A percentile compares a stretch with the other conserved stretches of the same genome.
phyloP scores from a whole-genome alignment of 1,284 basidiomycete genomes.

The Tausonia pullulans region DNA sequence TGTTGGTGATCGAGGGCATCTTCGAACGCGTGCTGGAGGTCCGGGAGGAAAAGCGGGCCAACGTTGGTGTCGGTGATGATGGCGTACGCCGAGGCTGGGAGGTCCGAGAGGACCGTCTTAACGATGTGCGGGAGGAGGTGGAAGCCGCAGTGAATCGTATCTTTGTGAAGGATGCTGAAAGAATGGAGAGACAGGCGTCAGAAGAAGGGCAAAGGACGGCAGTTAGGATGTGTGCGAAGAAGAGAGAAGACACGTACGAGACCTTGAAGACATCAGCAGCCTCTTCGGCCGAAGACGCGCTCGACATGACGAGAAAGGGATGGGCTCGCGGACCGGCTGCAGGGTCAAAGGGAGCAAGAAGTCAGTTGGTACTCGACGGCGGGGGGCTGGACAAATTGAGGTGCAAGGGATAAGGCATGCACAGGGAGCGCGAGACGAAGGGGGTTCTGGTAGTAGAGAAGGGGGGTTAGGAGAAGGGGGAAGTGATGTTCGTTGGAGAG shows the following conservation, averaged over 20 bases:
- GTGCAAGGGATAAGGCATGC: too few species aligned
- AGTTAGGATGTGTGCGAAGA: neutral
- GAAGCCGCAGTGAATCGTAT: slow-evolving; percentile 85
- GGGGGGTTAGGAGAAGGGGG: too few species aligned
- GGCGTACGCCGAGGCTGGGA: slow-evolving; percentile 81
- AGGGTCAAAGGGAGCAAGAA: too few species aligned
- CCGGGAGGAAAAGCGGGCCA: slow-evolving; percentile 59
- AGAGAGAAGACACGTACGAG: slow-evolving; percentile 6
- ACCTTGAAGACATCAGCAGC: slow-evolving; percentile 13
- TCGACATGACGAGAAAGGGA: neutral
- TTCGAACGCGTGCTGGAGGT: slow-evolving; percentile 59
- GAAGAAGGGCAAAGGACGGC: neutral
- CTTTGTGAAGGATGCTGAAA: slow-evolving; percentile 66
- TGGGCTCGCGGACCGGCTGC: neutral
- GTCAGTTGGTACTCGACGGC: too few species aligned
- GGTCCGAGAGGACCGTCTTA: slow-evolving; percentile 56
- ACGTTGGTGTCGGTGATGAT: slow-evolving; percentile 88
- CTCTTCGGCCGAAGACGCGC: neutral
- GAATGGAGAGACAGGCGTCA: neutral
- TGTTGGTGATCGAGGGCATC: slow-evolving; percentile 23
- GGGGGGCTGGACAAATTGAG: too few species aligned
- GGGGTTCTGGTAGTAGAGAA: too few species aligned
- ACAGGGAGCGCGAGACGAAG: too few species aligned
- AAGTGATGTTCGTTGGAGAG: too few species aligned
- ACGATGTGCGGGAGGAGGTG: slow-evolving; percentile 80